These are phyloP conservation scores for Monilinia aucupariae DNA, from an alignment of 2,329 filamentous ascomycete genomes.

Conservation along the genomic window DNA sequence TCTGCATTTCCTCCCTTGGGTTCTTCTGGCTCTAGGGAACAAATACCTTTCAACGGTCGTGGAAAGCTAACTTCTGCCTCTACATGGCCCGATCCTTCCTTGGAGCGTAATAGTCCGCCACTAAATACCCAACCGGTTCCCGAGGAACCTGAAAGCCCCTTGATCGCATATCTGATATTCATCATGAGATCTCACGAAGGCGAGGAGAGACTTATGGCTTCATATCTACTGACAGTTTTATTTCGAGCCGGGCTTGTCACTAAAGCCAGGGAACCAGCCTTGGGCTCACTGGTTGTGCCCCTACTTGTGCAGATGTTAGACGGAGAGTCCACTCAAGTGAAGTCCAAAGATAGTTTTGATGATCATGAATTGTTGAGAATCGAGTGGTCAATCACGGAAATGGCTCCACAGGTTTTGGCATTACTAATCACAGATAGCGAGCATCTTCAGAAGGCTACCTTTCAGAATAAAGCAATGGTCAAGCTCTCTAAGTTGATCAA, in stretches of 20 bases:
- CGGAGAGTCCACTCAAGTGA: constrained; percentile 40
- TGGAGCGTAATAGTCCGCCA: not conserved
- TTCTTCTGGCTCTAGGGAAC: constrained; percentile 39
- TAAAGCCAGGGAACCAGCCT: constrained; percentile 56
- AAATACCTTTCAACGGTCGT: constrained; percentile 30
- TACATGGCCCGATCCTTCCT: constrained; percentile 1
- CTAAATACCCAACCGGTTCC: constrained; percentile 36
- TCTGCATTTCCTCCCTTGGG: constrained; percentile 52
- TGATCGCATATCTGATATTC: constrained; percentile 69
- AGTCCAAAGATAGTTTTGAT: constrained; percentile 39
- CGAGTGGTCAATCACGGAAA: constrained; percentile 56
- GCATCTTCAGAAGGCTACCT: constrained; percentile 73
- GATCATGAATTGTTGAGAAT: constrained; percentile 36
- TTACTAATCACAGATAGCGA: constrained; percentile 73
- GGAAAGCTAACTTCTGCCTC: constrained; percentile 12
- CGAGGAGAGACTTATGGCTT: constrained; percentile 60
- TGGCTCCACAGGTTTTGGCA: constrained; percentile 69
- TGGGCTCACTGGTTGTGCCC: constrained; percentile 65
- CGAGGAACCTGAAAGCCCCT: constrained; percentile 62
- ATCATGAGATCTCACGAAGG: constrained; percentile 53
- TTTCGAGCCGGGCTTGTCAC: constrained; percentile 63
- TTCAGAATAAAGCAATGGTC: constrained; percentile 61
- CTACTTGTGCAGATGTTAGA: constrained; percentile 62
- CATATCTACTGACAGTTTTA: constrained; percentile 62
- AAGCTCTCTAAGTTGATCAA: constrained; percentile 60